phyloP scores from a whole-genome alignment of 2,329 filamentous ascomycete species.

The Hymenoscyphus fraxineus region DNA sequence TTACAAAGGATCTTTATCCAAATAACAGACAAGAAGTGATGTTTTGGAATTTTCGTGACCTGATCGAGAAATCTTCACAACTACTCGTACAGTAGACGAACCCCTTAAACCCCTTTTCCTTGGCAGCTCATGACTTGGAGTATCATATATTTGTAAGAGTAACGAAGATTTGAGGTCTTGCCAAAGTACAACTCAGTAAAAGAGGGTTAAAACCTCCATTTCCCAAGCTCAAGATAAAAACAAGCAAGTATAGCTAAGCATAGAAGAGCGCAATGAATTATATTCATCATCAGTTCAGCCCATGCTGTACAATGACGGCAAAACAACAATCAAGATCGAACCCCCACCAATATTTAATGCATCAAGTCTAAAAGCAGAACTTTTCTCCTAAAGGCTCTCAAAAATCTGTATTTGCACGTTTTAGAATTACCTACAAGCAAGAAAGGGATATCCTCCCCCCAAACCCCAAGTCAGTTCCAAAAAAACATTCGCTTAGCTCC shows the following conservation, averaged over 20 bases:
- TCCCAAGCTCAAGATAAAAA: neutral
- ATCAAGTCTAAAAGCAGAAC: neutral
- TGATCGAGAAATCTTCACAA: too few relatives aligned
- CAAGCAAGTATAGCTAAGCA: neutral
- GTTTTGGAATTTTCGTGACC: too few relatives aligned
- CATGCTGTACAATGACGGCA: neutral
- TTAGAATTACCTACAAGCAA: constrained; percentile 5
- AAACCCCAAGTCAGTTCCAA: neutral
- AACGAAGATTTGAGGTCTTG: too few relatives aligned
- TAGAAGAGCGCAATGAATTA: neutral
- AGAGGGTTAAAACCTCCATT: too few relatives aligned
- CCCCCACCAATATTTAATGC: neutral
- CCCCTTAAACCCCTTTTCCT: too few relatives aligned
- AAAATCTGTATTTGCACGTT: neutral
- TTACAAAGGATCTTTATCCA: too few relatives aligned
- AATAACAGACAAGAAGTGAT: too few relatives aligned
- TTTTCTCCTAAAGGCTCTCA: neutral
- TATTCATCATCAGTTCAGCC: neutral
- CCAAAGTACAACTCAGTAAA: too few relatives aligned
- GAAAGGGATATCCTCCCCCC: neutral
- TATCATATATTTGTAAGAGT: too few relatives aligned
- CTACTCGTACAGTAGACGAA: too few relatives aligned
- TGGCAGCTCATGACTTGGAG: too few relatives aligned
- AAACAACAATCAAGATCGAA: neutral
- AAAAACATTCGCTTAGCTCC: constrained; percentile 7